Evolutionary conservation across 2,329 filamentous ascomycete species (phyloP), one percentile per base, ranked within the genome.

Genomic region (Cytospora paraplurivora): DNA sequence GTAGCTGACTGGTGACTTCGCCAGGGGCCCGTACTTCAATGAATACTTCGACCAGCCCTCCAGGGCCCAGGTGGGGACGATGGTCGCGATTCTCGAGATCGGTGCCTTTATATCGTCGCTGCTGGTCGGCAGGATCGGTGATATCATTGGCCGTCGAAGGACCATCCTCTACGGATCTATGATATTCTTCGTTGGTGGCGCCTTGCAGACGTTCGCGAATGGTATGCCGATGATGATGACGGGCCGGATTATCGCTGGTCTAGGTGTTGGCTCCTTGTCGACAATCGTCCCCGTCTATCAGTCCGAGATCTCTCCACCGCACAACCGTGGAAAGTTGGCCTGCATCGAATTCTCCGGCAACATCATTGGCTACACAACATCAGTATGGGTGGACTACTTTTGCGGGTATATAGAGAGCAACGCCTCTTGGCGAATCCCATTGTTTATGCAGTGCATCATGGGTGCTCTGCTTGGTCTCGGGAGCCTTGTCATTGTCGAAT

Each of bases 271-370:
- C 75, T 90, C 93, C 73, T 82, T 96, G 54, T 96, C 93, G 0
- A 94, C 93, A 55, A 96, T 97, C 69, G 92, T 97, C 1, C 93
- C 93, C 0, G 90, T 97, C 53, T 97, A 96, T 74, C 93, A 97
- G 74, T 94, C 93, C 52, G 93, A 97, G 74, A 96, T 97, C 72
- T 97, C 94, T 51, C 95, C 95, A 56, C 93, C 95, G 6, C 95
- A 99, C 73, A 98, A 97, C 76, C 86, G 95, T 71, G 95, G 95
- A 67, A 96, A 95, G 78, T 83, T 99, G 66, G 95, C 94, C 32
- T 98, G 95, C 76, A 98, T 99, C 69, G 95, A 99, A 76, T 99
- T 98, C 73, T 94, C 94, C 0, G 95, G 95, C 60, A 99, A 99
- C 77, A 96, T 99, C 67, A 89, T 92, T 66, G 95, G 95, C 37